A percentile compares a stretch with the other conserved stretches of the same genome.
phyloP scores from a whole-genome alignment of 176 grass and related monocot genomes.

The Musa itinerans region DNA sequence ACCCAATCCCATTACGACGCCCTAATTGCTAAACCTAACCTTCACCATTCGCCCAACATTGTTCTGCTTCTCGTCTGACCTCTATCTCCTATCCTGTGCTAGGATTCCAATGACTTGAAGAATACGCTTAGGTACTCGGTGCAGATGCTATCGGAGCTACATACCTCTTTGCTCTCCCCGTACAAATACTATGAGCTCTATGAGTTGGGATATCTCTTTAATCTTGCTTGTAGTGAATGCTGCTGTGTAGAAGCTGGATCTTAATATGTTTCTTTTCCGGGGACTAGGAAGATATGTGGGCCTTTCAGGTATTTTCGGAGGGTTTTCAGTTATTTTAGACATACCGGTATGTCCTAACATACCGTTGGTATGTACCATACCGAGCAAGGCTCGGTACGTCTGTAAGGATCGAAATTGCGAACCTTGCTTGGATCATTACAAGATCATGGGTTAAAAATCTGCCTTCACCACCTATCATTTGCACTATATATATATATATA shows the following conservation, averaged over 20 bases:
- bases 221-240: neutral
- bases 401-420: too few relatives aligned
- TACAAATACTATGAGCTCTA: constrained; percentile 93
- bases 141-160: constrained; percentile 90
- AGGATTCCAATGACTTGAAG: constrained; percentile 91
- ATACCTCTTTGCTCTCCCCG: constrained; percentile 74
- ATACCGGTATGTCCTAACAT: too few relatives aligned
- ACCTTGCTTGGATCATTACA: too few relatives aligned
- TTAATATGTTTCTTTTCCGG: constrained; percentile 14
- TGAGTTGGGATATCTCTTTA: constrained; percentile 26
- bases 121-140: constrained; percentile 87
- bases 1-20: neutral
- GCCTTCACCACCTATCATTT: too few relatives aligned
- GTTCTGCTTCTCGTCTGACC: neutral
- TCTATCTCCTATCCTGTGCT: neutral
- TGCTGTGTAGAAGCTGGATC: constrained; percentile 4
- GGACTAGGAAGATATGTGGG: constrained; percentile 60
- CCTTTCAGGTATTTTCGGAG: constrained; percentile 17
- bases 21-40: constrained; percentile 23
- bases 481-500: too few relatives aligned
- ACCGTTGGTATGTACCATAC: too few relatives aligned
- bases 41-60: neutral
- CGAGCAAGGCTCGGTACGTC: too few relatives aligned
- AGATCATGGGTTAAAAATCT: too few relatives aligned
- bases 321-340: too few relatives aligned